phyloP scores from a whole-genome alignment of 2,329 filamentous ascomycete species.

The Sporothrix schenckii region DNA sequence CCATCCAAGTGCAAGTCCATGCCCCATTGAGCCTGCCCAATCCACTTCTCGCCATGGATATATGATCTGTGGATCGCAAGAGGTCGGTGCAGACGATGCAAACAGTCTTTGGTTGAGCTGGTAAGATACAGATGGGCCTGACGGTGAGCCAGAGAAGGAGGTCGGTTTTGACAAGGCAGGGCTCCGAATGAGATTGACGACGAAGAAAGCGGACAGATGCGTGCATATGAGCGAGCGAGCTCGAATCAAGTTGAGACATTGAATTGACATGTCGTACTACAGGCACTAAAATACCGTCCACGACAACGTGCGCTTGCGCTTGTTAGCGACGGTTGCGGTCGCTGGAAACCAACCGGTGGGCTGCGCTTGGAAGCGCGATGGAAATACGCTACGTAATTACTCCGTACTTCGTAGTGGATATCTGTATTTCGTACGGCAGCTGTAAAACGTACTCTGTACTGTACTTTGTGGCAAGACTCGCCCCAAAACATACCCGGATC shows the following conservation, averaged over 20 bases:
- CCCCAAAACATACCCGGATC: background rate
- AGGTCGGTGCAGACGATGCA: conserved; percentile 23
- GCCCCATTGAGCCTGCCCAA: conserved; percentile 9
- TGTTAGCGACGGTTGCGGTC: conserved; percentile 4
- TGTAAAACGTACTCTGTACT: background rate
- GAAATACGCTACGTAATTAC: conserved; percentile 27
- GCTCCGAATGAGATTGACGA: background rate
- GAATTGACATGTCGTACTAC: conserved; percentile 11
- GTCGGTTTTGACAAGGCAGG: background rate
- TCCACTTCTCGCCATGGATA: background rate
- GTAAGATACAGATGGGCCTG: conserved; percentile 10
- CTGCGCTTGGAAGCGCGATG: conserved; percentile 32
- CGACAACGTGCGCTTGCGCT: conserved; percentile 23
- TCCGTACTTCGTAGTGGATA: background rate
- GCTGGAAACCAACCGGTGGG: conserved; percentile 25
- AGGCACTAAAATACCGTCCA: background rate
- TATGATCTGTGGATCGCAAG: conserved; percentile 20
- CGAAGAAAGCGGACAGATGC: background rate
- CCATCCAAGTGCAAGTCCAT: conserved; percentile 10
- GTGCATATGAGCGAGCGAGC: conserved; percentile 3
- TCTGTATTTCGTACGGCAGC: background rate
- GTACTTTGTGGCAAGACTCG: background rate
- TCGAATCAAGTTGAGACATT: background rate
- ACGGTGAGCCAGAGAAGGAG: background rate
- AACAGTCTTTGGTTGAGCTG: background rate